A percentile compares a stretch with the other conserved stretches of the same genome.
phyloP scores from a whole-genome alignment of 305 asterid genomes.

The Fraxinus nigra region DNA sequence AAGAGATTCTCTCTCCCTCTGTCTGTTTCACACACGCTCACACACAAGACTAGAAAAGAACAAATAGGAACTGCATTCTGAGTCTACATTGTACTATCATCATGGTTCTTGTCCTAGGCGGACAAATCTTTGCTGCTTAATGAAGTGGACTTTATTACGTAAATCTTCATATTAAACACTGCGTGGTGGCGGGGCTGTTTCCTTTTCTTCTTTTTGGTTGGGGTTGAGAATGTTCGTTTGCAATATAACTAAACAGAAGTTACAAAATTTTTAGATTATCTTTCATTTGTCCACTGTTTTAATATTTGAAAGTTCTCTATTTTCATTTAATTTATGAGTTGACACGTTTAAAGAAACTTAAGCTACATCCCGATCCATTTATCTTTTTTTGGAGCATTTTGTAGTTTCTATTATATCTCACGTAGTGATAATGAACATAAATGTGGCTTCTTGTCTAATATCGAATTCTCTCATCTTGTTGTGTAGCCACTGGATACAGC shows the following conservation, averaged over 20 bases:
- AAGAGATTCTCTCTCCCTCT: not conserved
- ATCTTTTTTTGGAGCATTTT: not conserved
- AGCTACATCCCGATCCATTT: not conserved
- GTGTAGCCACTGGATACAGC: slow-evolving; percentile 88
- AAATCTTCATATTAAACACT: not conserved
- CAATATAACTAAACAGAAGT: not conserved
- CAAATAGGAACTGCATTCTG: not conserved
- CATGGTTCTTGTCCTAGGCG: not conserved
- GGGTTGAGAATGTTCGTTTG: not conserved
- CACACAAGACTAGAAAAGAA: not conserved
- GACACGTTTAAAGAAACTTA: not conserved
- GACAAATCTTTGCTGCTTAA: not conserved
- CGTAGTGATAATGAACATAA: not conserved
- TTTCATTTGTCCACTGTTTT: not conserved
- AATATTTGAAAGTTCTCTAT: not conserved
- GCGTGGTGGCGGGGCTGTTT: not conserved
- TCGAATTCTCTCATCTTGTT: not conserved
- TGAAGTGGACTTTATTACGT: not conserved
- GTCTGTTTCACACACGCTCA: not conserved
- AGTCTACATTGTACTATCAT: not conserved
- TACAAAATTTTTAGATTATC: not conserved
- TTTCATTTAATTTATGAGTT: not conserved
- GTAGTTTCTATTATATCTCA: not conserved
- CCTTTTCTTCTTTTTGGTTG: not conserved
- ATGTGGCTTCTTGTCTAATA: not conserved